Conservation (phyloP, 2,329 filamentous ascomycete species). For the Clarireedia paspali region DNA sequence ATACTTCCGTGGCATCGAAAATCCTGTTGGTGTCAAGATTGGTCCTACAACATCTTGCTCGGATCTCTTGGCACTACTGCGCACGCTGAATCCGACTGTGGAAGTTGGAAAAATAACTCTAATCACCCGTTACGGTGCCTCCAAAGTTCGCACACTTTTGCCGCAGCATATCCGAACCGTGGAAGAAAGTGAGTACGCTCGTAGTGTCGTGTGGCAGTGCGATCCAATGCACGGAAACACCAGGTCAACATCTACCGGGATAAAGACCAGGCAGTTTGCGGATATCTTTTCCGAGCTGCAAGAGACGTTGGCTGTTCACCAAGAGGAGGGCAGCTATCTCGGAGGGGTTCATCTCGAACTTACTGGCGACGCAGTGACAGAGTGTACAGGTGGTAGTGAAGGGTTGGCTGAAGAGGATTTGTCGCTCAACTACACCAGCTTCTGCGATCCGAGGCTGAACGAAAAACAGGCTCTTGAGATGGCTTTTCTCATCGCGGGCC, state of each 20-base stretch:
- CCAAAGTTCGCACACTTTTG: constrained; percentile 66
- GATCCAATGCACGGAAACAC: constrained; percentile 96
- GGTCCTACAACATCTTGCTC: constrained; percentile 72
- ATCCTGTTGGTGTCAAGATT: constrained; percentile 94
- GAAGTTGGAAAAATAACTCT: constrained; percentile 92
- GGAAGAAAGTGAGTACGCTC: constrained; percentile 61
- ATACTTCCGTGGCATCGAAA: constrained; percentile 93
- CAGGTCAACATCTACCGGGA: constrained; percentile 59
- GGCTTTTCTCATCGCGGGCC: constrained; percentile 86
- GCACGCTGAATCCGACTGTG: constrained; percentile 73
- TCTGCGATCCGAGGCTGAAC: constrained; percentile 90
- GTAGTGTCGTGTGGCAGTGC: constrained; percentile 86
- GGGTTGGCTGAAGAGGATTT: constrained; percentile 82
- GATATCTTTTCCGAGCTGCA: constrained; percentile 85
- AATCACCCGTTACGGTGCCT: constrained; percentile 88
- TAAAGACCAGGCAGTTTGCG: constrained; percentile 89
- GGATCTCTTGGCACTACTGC: constrained; percentile 72
- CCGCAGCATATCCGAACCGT: constrained; percentile 85
- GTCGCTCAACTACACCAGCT: constrained; percentile 86
- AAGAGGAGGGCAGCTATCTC: constrained; percentile 73
- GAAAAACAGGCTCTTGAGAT: constrained; percentile 96
- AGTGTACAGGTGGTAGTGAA: constrained; percentile 87
- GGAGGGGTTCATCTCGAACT: constrained; percentile 93
- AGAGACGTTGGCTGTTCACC: constrained; percentile 77
- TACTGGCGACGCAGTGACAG: constrained; percentile 91